These are phyloP conservation scores for Whalleya microplaca DNA, from an alignment of 2,329 filamentous ascomycete species.

Conservation along the genomic window DNA sequence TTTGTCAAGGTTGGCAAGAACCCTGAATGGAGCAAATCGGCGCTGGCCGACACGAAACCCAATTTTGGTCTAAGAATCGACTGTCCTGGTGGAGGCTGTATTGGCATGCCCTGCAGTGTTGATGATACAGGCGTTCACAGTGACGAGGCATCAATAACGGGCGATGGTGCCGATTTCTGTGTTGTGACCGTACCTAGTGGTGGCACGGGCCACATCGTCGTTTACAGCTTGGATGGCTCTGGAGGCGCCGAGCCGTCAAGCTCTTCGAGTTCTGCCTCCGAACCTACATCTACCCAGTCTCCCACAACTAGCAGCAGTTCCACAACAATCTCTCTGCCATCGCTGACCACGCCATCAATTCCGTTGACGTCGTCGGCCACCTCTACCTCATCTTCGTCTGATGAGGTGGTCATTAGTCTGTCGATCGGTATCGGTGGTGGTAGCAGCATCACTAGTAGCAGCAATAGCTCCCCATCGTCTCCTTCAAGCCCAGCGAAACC, in stretches of 20 bases:
- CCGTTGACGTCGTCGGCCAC: constrained; percentile 26
- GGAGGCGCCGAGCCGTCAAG: constrained; percentile 32
- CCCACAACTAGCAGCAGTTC: constrained; percentile 24
- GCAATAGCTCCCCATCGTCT: constrained; percentile 5
- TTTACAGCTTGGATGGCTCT: constrained; percentile 55
- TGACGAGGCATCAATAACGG: constrained; percentile 57
- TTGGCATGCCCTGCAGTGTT: constrained; percentile 75
- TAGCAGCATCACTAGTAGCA: constrained; percentile 1
- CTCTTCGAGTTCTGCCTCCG: constrained; percentile 31
- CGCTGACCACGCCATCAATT: constrained; percentile 31
- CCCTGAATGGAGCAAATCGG: constrained; percentile 67
- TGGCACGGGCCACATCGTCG: constrained; percentile 67
- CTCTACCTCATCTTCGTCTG: constrained; percentile 21
- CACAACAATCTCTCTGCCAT: constrained; percentile 25
- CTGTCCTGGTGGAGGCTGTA: constrained; percentile 68
- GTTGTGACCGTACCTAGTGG: constrained; percentile 76
- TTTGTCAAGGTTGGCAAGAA: constrained; percentile 80
- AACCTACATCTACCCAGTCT: constrained; percentile 39
- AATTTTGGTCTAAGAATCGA: constrained; percentile 71
- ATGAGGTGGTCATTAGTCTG: constrained; percentile 17
- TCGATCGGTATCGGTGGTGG: too few species aligned
- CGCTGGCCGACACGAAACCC: constrained; percentile 61
- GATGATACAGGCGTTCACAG: constrained; percentile 66
- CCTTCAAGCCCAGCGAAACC: too few species aligned
- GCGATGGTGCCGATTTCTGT: constrained; percentile 72